phyloP scores from a whole-genome alignment of 2,329 filamentous ascomycete species.

The Sporothrix globosa region DNA sequence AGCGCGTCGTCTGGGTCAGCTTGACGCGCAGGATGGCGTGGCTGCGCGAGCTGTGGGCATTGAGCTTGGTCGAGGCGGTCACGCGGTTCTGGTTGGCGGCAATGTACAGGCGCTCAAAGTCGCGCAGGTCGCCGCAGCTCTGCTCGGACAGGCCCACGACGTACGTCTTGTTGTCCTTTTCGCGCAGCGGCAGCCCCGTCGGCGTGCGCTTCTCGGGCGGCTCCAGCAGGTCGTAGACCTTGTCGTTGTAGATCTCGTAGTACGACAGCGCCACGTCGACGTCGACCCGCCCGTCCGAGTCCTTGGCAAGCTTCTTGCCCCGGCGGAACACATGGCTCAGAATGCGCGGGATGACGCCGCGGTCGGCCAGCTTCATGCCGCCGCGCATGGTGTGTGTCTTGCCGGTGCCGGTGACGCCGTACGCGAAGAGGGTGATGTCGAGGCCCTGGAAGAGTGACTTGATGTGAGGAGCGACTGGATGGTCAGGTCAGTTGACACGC shows the following conservation, averaged over 20 bases:
- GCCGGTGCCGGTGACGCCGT: constrained; percentile 89
- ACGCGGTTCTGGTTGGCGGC: constrained; percentile 89
- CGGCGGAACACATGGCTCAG: constrained; percentile 84
- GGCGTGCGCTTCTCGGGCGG: constrained; percentile 82
- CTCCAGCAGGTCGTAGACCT: constrained; percentile 89
- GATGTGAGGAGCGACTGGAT: constrained; percentile 78
- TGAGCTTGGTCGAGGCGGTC: constrained; percentile 88
- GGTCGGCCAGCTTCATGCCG: constrained; percentile 80
- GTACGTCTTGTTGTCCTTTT: constrained; percentile 83
- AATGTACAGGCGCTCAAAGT: constrained; percentile 88
- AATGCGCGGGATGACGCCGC: constrained; percentile 84
- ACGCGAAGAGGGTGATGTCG: constrained; percentile 88
- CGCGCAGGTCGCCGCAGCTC: constrained; percentile 79
- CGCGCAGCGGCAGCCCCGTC: constrained; percentile 77
- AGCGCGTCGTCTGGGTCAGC: constrained; percentile 69
- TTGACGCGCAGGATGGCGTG: constrained; percentile 92
- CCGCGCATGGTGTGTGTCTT: constrained; percentile 97
- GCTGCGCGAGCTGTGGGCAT: constrained; percentile 85
- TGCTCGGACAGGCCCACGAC: constrained; percentile 85
- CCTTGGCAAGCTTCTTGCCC: constrained; percentile 82
- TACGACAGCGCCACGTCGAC: constrained; percentile 82
- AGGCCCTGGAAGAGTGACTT: constrained; percentile 90
- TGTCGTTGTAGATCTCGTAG: constrained; percentile 97
- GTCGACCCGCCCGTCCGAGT: constrained; percentile 68
- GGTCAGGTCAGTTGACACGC: constrained; percentile 8